These are phyloP conservation scores for Whalleya microplaca DNA, from an alignment of 2,329 filamentous ascomycete species.

Conservation along the genomic window DNA sequence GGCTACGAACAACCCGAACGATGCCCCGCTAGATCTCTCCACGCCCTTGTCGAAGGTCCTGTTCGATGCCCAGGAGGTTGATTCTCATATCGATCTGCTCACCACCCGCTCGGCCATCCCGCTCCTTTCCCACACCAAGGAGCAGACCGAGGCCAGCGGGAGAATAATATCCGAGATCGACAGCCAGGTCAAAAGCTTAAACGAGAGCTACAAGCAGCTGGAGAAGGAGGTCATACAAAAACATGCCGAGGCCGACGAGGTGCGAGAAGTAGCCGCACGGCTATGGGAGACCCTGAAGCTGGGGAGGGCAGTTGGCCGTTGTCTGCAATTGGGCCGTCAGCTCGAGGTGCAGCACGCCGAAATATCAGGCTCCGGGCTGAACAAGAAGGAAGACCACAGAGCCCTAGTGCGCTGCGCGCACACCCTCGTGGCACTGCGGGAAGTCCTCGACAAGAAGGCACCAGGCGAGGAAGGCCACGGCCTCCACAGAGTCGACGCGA, in stretches of 20 bases:
- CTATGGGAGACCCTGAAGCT: conserved; percentile 81
- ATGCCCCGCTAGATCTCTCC: conserved; percentile 88
- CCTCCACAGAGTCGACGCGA: conserved; percentile 72
- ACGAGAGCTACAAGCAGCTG: conserved; percentile 82
- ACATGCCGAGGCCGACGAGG: conserved; percentile 83
- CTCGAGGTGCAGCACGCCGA: conserved; percentile 85
- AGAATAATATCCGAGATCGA: conserved; percentile 78
- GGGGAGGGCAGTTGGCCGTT: conserved; percentile 75
- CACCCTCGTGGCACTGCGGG: conserved; percentile 75
- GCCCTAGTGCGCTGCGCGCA: conserved; percentile 82
- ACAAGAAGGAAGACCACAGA: conserved; percentile 70
- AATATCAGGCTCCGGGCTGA: conserved; percentile 50
- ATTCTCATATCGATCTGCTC: conserved; percentile 90
- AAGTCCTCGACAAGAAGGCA: conserved; percentile 69
- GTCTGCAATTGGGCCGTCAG: conserved; percentile 80
- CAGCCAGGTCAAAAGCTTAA: conserved; percentile 76
- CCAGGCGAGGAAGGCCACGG: conserved; percentile 77
- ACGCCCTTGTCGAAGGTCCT: conserved; percentile 91
- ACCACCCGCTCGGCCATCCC: conserved; percentile 84
- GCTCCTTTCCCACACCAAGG: conserved; percentile 75
- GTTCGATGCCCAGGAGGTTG: conserved; percentile 96
- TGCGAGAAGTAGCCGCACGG: conserved; percentile 74
- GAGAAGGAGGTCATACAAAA: conserved; percentile 86
- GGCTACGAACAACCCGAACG: conserved; percentile 87
- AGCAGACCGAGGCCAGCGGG: conserved; percentile 73